Percentiles rank a stretch among this genome's conserved stretches.
These are phyloP conservation scores for Fusarium chaquense DNA, from an alignment of 2,329 filamentous ascomycete species.

Conservation along the genomic window DNA sequence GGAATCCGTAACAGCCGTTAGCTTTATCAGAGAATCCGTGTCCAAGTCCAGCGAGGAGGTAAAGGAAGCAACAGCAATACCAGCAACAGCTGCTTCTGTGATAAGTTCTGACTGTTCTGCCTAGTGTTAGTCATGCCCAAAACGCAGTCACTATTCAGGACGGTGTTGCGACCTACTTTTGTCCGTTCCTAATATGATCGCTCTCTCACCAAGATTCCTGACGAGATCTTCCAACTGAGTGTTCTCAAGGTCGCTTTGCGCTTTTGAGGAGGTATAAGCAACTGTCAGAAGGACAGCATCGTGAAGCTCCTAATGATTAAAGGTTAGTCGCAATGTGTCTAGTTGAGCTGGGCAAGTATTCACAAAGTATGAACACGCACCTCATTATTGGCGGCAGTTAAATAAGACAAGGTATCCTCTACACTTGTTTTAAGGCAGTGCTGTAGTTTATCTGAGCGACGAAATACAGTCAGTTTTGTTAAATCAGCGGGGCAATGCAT, in stretches of 20 bases:
- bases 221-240: not conserved
- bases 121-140: not conserved
- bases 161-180: constrained; percentile 1
- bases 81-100: constrained; percentile 47
- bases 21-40: constrained; percentile 46
- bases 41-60: constrained; percentile 12
- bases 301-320: constrained; percentile 12
- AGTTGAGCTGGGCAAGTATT: not conserved
- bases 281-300: constrained; percentile 9
- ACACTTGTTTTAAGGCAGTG: not conserved
- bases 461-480: not conserved
- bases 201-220: constrained; percentile 1
- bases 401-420: not conserved
- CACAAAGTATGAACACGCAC: not conserved
- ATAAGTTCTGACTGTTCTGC: constrained; percentile 13
- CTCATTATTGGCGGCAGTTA: not conserved
- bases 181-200: not conserved
- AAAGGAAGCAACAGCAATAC: constrained; percentile 46
- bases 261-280: not conserved
- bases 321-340: constrained; percentile 12
- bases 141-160: not conserved
- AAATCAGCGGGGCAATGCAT: not conserved
- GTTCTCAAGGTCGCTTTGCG: not conserved
- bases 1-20: constrained; percentile 51
- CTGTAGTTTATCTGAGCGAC: not conserved